Base-by-base conservation (phyloP, 176 grass and related monocot species). In the Areca catechu region DNA sequence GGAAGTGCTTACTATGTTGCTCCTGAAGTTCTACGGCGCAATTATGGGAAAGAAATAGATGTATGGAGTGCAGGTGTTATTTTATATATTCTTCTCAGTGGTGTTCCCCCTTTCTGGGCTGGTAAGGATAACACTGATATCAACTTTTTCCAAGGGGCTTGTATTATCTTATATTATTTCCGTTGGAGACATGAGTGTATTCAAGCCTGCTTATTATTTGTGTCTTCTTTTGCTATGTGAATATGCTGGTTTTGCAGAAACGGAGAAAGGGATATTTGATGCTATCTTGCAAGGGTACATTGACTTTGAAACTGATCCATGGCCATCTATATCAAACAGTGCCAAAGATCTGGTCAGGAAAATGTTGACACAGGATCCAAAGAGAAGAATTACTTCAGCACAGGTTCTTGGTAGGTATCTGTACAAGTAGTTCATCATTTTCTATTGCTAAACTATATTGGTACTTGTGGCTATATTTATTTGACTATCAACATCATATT, bases 261-360 rank as follows among this genome's bases (percentile, higher is more conserved):
- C 80, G 15, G 92, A 97, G 57, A 97, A 87, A 71, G 92, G 92
- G 19, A 97, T 97, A 87, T 97, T 90, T 62, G 83, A 85, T 72
- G 80, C 86, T 53, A 77, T 97, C 63, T 77, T 97, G 22, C 49
- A 88, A 53, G 92, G 73, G 50, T 83, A 91, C 14, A 85, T 97
- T 57, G 92, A 97, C 63, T 97, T 97, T 49, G 92, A 91, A 59
- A 90, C 83, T 71, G 70, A 69, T 50, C 92, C 92, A 27, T 97
- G 86, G 92, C 83, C 86, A 56, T 88, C 83, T 7, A 91, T 97
- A 80, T 97, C 92, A 34, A 63, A 74, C 66, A 82, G 80, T 69
- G 92, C 92, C 18, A 91, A 97, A 68, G 92, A 97, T 68, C 67
- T 97, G 9, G 86, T 97, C 55, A 74, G 74, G 72, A 97, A 88